phyloP scores from a whole-genome alignment of 2,329 filamentous ascomycete genomes.

The Xylariales sp. region DNA sequence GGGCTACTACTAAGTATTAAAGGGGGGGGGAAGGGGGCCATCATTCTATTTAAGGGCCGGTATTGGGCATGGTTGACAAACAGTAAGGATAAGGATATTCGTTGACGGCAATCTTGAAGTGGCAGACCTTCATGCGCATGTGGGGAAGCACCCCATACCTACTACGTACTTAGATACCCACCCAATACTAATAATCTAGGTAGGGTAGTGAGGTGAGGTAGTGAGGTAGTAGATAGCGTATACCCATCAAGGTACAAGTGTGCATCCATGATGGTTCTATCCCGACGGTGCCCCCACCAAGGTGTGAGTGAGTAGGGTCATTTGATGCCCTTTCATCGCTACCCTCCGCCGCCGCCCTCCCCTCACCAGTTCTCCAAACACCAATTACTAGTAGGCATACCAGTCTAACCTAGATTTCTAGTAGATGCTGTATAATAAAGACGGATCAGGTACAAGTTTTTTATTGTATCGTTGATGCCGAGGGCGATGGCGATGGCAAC shows the following conservation, averaged over 20 bases:
- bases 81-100: conserved; percentile 16
- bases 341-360: background rate
- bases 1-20: background rate
- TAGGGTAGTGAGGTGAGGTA: no score
- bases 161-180: no score
- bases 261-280: conserved; percentile 14
- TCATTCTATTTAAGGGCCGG: conserved; percentile 17
- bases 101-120: conserved; percentile 6
- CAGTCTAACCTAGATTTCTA: no score
- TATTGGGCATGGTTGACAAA: conserved; percentile 7
- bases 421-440: no score
- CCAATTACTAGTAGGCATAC: background rate
- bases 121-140: conserved; percentile 20
- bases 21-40: background rate
- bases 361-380: background rate
- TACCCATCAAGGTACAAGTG: conserved; percentile 10
- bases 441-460: no score
- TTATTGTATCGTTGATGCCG: no score
- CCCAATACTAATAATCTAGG: no score
- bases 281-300: conserved; percentile 17
- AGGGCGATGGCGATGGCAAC: background rate
- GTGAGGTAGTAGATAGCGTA: no score
- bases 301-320: conserved; percentile 14
- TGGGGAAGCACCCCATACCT: conserved; percentile 3
- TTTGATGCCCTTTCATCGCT: conserved; percentile 11